Evolutionary conservation across 2,329 filamentous ascomycete genomes (phyloP).

Genomic region (Berkeleyomyces rouxiae): DNA sequence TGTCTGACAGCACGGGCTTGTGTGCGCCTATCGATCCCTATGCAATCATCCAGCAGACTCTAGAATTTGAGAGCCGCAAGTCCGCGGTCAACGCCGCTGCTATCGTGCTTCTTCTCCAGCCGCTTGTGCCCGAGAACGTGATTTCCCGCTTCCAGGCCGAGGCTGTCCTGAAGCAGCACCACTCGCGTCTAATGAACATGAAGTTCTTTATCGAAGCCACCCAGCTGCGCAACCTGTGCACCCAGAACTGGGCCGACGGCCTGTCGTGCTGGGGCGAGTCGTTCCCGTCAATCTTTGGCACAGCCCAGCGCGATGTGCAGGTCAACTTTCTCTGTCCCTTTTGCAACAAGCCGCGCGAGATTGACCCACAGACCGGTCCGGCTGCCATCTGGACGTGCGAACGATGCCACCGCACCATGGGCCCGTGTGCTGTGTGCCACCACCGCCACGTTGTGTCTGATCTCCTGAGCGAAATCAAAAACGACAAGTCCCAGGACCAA

Average conservation of each 20-base stretch:
- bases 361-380: conserved; percentile 26
- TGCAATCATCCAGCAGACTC: conserved; percentile 33
- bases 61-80: conserved; percentile 38
- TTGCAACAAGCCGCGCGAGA: conserved; percentile 40
- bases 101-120: conserved; percentile 42
- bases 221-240: conserved; percentile 42
- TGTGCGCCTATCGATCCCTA: conserved; percentile 36
- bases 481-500: neutral
- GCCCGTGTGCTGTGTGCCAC: conserved; percentile 41
- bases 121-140: conserved; percentile 36
- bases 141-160: conserved; percentile 39
- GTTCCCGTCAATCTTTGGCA: conserved; percentile 36
- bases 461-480: conserved; percentile 19
- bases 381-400: conserved; percentile 41
- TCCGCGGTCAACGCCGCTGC: conserved; percentile 43
- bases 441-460: conserved; percentile 32
- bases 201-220: conserved; percentile 43
- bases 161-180: conserved; percentile 42
- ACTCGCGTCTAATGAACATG: conserved; percentile 42
- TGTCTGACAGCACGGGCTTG: neutral
- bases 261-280: conserved; percentile 36
- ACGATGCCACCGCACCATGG: conserved; percentile 35
- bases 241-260: conserved; percentile 37
- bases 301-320: conserved; percentile 37
- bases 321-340: conserved; percentile 36